phyloP scores from a whole-genome alignment of 75 land plant genomes.

The Adiantum capillusveneris region DNA sequence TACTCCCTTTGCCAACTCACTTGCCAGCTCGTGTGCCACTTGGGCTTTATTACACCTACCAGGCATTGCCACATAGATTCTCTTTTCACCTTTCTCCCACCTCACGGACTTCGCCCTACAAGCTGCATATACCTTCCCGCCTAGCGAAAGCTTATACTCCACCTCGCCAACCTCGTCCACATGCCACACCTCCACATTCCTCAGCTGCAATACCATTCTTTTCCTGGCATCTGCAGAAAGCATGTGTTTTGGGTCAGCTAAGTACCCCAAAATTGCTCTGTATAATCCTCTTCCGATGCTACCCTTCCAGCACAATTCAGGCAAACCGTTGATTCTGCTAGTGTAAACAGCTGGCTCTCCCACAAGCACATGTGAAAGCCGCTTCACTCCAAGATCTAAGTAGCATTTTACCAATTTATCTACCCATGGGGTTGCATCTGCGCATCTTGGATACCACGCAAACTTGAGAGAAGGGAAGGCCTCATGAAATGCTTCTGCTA shows the following conservation, averaged over 20 bases:
- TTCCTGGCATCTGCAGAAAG: not conserved
- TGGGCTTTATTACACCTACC: not conserved
- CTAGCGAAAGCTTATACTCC: not conserved
- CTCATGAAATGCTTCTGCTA: not conserved
- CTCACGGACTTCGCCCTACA: not conserved
- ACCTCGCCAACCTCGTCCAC: not conserved
- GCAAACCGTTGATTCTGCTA: too few relatives aligned
- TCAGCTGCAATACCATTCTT: not conserved
- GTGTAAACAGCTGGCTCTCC: not conserved
- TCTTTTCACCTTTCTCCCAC: not conserved
- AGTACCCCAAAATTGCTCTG: constrained; percentile 1
- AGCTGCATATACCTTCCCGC: not conserved
- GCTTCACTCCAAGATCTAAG: not conserved
- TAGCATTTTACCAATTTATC: not conserved
- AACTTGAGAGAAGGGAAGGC: not conserved
- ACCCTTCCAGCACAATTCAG: too few relatives aligned
- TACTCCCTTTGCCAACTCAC: not conserved
- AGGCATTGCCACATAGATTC: not conserved
- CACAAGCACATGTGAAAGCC: not conserved
- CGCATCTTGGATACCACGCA: not conserved
- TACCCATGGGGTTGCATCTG: not conserved
- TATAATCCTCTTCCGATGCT: not conserved
- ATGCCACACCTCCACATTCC: not conserved
- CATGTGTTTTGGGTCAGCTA: not conserved
- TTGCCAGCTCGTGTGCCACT: not conserved